Evolutionary conservation across 2,329 filamentous ascomycete species (phyloP).

Genomic region (Pestalotiopsis sp.): DNA sequence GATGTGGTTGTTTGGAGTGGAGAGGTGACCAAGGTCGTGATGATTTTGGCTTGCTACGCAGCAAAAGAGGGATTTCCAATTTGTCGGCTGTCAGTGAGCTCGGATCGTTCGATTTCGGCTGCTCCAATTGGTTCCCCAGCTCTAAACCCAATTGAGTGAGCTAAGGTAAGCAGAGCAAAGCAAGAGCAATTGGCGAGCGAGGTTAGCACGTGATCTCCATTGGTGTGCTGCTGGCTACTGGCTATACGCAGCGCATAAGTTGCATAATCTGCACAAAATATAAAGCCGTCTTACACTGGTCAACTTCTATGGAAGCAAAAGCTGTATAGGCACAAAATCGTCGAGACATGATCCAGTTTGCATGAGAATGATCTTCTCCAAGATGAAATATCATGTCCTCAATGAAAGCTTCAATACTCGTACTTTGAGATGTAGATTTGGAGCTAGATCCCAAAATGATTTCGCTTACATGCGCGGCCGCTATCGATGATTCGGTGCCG

Average conservation of each 20-base stretch:
- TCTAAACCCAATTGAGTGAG: slow-evolving; percentile 23
- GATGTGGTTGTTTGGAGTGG: slow-evolving; percentile 21
- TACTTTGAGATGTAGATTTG: no score
- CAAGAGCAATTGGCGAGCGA: background rate
- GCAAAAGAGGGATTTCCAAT: slow-evolving; percentile 51
- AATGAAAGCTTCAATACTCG: no score
- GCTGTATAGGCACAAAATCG: no score
- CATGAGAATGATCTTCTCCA: no score
- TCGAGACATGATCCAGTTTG: no score
- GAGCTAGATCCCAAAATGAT: background rate
- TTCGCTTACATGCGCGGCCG: background rate
- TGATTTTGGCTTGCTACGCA: slow-evolving; percentile 19
- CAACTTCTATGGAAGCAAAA: no score
- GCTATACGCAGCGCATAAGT: no score
- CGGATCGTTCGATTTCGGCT: slow-evolving; percentile 16
- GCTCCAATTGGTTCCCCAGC: slow-evolving; percentile 20
- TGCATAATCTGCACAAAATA: no score
- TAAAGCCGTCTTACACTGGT: no score
- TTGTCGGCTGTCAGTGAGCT: slow-evolving; percentile 45
- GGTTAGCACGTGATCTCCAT: no score
- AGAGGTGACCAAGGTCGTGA: slow-evolving; percentile 25
- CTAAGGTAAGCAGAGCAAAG: slow-evolving; percentile 16
- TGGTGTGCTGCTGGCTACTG: no score
- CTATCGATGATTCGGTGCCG: background rate
- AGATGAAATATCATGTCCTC: no score